A percentile compares a stretch with the other conserved stretches of the same genome.
Conservation (phyloP, 176 grass and related monocot species). For the Tillandsia leiboldiana region DNA sequence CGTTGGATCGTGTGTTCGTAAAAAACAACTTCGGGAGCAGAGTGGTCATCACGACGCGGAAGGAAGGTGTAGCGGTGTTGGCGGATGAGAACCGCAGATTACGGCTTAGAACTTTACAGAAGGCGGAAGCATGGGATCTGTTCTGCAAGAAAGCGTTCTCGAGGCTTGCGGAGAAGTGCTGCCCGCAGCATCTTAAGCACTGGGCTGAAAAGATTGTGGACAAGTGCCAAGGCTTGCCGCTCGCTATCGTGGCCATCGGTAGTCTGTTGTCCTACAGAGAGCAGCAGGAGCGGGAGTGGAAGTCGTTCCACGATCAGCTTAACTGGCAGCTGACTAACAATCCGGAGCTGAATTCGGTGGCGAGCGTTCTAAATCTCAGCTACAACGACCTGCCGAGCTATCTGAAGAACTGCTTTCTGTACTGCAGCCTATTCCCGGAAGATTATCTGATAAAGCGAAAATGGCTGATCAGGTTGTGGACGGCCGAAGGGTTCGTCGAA, state of each 20-base stretch:
- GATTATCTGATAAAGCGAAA: conserved; percentile 30
- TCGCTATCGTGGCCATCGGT: conserved; percentile 32
- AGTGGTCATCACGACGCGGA: conserved; percentile 36
- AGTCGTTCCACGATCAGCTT: conserved; percentile 27
- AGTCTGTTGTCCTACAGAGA: conserved; percentile 35
- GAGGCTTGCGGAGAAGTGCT: conserved; percentile 1
- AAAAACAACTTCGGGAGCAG: conserved; percentile 19
- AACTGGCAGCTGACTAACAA: conserved; percentile 36
- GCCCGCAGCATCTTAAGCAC: conserved; percentile 17
- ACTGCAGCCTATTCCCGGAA: conserved; percentile 34
- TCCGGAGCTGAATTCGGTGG: conserved; percentile 21
- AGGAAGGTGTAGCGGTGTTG: conserved; percentile 23
- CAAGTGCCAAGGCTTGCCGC: conserved; percentile 36
- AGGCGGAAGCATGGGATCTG: conserved; percentile 27
- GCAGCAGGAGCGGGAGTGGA: conserved; percentile 24
- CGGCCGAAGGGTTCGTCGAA: conserved; percentile 39
- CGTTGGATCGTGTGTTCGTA: conserved; percentile 22
- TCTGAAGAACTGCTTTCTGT: conserved; percentile 43
- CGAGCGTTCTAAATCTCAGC: conserved; percentile 34
- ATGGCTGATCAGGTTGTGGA: conserved; percentile 30
- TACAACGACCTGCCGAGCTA: conserved; percentile 29
- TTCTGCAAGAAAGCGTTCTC: conserved; percentile 39
- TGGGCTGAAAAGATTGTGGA: background rate
- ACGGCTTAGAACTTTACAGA: conserved; percentile 11
- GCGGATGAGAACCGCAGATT: background rate